Evolutionary conservation across 2,329 filamentous ascomycete species (phyloP).

Genomic region (Phoma sp.): DNA sequence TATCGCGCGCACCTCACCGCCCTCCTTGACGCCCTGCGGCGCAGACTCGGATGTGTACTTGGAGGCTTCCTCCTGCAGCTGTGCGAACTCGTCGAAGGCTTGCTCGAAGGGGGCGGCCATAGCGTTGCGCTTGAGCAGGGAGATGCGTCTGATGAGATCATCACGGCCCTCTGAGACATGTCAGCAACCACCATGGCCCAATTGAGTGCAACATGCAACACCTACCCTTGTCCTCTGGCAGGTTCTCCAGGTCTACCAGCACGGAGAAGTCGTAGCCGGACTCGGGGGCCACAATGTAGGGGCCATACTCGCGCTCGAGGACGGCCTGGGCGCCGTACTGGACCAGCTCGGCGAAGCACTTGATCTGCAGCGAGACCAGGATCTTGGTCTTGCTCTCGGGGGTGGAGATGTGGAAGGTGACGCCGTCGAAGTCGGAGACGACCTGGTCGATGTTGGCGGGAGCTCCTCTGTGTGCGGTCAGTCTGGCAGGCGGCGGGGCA

Average conservation of each 20-base stretch:
- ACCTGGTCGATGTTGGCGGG: slow-evolving; percentile 95
- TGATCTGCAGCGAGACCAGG: slow-evolving; percentile 89
- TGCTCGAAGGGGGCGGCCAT: slow-evolving; percentile 99
- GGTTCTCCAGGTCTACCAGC: slow-evolving; percentile 82
- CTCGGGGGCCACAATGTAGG: slow-evolving; percentile 87
- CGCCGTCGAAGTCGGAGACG: slow-evolving; percentile 98
- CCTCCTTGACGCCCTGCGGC: slow-evolving; percentile 86
- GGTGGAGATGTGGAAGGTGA: slow-evolving; percentile 97
- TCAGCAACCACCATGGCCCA: slow-evolving; percentile 23
- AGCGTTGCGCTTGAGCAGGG: slow-evolving; percentile 93
- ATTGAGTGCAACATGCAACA: neutral
- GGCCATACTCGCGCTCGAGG: slow-evolving; percentile 91
- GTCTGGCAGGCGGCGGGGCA: slow-evolving; percentile 41
- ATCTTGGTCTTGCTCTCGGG: slow-evolving; percentile 94
- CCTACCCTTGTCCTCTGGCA: slow-evolving; percentile 78
- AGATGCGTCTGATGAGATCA: slow-evolving; percentile 84
- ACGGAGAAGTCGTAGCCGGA: slow-evolving; percentile 96
- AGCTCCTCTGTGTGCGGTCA: slow-evolving; percentile 67
- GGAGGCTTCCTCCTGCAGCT: slow-evolving; percentile 83
- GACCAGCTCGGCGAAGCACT: slow-evolving; percentile 91
- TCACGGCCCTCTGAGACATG: slow-evolving; percentile 74
- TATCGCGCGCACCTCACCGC: slow-evolving; percentile 91
- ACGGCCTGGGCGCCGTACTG: slow-evolving; percentile 92
- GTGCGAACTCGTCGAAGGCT: slow-evolving; percentile 91
- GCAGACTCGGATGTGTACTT: slow-evolving; percentile 94